Conservation (phyloP, 257 asterid genomes). For the Solanum etuberosum region DNA sequence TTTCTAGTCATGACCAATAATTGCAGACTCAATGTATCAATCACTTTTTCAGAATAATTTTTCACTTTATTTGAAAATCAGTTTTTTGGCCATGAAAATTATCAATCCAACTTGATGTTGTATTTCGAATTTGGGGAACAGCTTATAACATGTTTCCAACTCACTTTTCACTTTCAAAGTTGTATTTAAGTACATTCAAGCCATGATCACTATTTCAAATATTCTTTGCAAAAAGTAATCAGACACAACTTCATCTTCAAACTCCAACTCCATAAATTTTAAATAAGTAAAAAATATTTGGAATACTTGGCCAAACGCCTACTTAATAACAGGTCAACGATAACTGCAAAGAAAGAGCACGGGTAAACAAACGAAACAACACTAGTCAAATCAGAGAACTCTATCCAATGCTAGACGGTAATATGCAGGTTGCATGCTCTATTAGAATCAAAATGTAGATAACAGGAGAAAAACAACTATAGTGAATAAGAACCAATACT, state of each 20-base stretch:
- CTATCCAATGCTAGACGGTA: neutral
- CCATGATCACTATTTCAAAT: neutral
- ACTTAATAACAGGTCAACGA: neutral
- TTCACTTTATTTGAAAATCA: neutral
- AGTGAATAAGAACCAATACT: conserved; percentile 11
- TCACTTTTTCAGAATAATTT: neutral
- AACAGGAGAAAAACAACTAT: neutral
- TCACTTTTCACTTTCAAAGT: neutral
- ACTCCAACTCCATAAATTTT: neutral
- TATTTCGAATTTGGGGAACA: neutral
- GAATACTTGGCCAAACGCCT: neutral
- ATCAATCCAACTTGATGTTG: neutral
- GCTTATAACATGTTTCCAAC: neutral
- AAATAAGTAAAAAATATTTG: neutral
- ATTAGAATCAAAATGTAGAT: neutral
- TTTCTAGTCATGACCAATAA: neutral
- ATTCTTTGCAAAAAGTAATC: neutral
- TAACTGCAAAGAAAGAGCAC: neutral
- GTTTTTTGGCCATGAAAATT: neutral
- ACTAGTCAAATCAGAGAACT: neutral
- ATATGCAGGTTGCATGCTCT: neutral
- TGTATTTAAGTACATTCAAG: neutral
- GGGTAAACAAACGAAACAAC: neutral
- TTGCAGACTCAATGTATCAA: neutral
- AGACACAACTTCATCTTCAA: neutral